A percentile compares a stretch with the other conserved stretches of the same genome.
Evolutionary conservation across 179 eudicot species (phyloP).

Genomic region (Beta macrorhiza): DNA sequence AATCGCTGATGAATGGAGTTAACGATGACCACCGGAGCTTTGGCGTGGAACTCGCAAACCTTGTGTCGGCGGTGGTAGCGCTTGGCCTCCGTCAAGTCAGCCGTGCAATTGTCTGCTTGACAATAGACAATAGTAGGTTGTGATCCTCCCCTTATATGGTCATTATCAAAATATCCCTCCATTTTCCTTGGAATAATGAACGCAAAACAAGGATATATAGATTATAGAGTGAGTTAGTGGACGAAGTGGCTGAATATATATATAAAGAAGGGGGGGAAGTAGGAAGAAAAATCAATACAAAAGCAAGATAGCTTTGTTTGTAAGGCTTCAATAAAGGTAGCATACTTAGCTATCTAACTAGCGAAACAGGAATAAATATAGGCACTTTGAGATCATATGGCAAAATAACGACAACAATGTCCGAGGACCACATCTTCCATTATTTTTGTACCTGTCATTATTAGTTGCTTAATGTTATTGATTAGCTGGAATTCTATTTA

Average conservation of each 20-base stretch:
- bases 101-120: constrained; percentile 49
- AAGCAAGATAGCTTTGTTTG: constrained; percentile 4
- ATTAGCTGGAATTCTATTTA: constrained; percentile 15
- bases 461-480: constrained; percentile 26
- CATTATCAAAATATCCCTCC: constrained; percentile 32
- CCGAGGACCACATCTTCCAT: constrained; percentile 30
- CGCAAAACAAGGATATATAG: neutral
- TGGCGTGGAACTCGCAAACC: constrained; percentile 56
- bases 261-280: neutral
- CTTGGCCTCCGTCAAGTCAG: constrained; percentile 49
- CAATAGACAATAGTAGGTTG: constrained; percentile 32
- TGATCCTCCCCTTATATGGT: constrained; percentile 21
- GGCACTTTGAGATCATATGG: constrained; percentile 17
- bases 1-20: constrained; percentile 38
- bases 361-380: constrained; percentile 5
- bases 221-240: neutral
- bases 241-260: neutral
- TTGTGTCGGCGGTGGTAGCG: constrained; percentile 50
- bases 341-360: neutral
- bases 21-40: constrained; percentile 48
- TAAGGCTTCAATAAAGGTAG: constrained; percentile 12
- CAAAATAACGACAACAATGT: constrained; percentile 20
- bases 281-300: neutral
- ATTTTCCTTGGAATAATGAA: neutral
- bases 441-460: constrained; percentile 22